Conservation (phyloP, 306 rosid species). For the Trichosanthes truncata region DNA sequence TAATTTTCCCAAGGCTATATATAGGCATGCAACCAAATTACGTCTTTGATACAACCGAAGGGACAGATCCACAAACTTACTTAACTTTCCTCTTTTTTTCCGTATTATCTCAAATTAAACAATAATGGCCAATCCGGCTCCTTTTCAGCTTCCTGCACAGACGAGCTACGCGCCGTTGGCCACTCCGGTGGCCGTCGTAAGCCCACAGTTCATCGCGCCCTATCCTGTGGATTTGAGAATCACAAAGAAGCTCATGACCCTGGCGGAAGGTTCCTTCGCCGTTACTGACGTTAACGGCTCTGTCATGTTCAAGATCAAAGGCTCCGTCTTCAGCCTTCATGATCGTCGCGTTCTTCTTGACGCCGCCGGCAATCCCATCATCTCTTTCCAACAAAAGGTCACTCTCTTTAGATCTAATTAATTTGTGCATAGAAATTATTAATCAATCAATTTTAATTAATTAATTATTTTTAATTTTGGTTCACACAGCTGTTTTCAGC, state of each 20-base stretch:
- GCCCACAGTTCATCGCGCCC: constrained; percentile 19
- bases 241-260: constrained; percentile 19
- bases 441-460: not conserved
- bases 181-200: constrained; percentile 15
- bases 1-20: no score
- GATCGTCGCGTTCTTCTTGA: constrained; percentile 22
- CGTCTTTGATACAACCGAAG: not conserved
- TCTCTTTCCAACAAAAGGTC: constrained; percentile 31
- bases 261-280: constrained; percentile 22
- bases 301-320: constrained; percentile 26
- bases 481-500: constrained; percentile 23
- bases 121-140: not conserved
- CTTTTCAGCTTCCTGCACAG: not conserved
- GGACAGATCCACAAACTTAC: not conserved
- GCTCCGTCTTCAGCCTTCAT: constrained; percentile 27
- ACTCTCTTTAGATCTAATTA: no score
- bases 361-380: constrained; percentile 17
- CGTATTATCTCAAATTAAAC: no score
- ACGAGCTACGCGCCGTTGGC: constrained; percentile 13
- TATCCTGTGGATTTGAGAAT: constrained; percentile 28
- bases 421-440: not conserved
- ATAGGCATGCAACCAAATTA: no score
- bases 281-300: constrained; percentile 27
- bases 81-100: no score
- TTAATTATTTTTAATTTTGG: not conserved